Evolutionary conservation across 2,329 filamentous ascomycete species (phyloP).

Genomic region (Nigrospora sphaerica): DNA sequence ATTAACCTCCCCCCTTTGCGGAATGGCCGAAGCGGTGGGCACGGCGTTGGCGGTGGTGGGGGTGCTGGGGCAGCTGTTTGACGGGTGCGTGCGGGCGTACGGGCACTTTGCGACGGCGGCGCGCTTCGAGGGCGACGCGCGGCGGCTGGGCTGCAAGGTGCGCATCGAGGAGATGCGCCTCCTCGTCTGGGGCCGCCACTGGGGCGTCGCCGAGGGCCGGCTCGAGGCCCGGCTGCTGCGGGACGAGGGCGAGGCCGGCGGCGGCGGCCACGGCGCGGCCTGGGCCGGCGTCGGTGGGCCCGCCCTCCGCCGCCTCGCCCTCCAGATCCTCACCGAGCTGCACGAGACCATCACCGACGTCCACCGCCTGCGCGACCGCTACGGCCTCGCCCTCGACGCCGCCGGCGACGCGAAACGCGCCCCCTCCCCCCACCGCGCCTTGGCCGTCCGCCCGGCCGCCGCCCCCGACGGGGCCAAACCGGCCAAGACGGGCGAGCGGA

Average conservation of each 20-base stretch:
- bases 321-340: conserved; percentile 33
- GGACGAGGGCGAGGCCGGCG: conserved; percentile 10
- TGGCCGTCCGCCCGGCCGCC: too few relatives aligned
- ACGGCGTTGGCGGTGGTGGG: conserved; percentile 36
- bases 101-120: conserved; percentile 33
- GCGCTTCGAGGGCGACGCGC: conserved; percentile 33
- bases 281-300: conserved; percentile 7
- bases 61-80: conserved; percentile 37
- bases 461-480: too few relatives aligned
- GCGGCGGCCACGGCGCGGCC: neutral
- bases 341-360: conserved; percentile 37
- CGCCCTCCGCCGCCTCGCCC: conserved; percentile 29
- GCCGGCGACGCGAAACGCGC: neutral
- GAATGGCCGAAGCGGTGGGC: conserved; percentile 32
- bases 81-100: conserved; percentile 39
- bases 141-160: conserved; percentile 38
- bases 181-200: conserved; percentile 38
- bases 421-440: too few relatives aligned
- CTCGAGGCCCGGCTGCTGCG: conserved; percentile 33
- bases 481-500: conserved; percentile 12
- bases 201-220: conserved; percentile 37
- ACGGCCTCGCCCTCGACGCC: conserved; percentile 29
- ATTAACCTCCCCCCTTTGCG: neutral
- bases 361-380: conserved; percentile 30
- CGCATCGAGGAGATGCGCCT: conserved; percentile 43